Base-by-base conservation (phyloP, 768 basidiomycete genomes). In the Termitomyces sp. region DNA sequence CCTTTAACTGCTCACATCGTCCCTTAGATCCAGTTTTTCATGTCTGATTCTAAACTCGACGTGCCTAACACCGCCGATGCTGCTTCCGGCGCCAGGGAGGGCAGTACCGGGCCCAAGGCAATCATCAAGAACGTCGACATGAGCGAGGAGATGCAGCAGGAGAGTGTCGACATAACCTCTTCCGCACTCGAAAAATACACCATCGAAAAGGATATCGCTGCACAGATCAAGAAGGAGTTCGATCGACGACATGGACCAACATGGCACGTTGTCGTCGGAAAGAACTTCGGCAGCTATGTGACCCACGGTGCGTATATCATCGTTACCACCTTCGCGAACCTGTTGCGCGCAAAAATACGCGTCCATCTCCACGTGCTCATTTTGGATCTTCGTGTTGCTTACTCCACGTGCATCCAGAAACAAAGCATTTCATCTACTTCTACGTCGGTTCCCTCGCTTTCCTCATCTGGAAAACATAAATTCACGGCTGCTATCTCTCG, bases 211-310 rank as follows among this genome's bases (percentile, higher is more conserved):
- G 96, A 98, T 72, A 94, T 98, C 69, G 96, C 96, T 16, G 94
- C 95, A 43, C 87, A 91, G 73, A 91, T 98, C 84, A 98, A 98
- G 84, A 94, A 94, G 74, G 94, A 97, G 77, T 94, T 95, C 71
- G 96, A 98, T 80, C 81, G 86, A 75, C 79, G 88, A 73, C 87
- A 93, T 65, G 92, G 93, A 26, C 86, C 92, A 56, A 97, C 95
- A 65, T 98, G 96, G 96, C 96, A 98, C 71, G 94, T 94, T 71
- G 94, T 98, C 63, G 96, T 96, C 52, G 96, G 96, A 60, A 98
- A 96, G 81, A 97, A 98, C 78, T 98, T 96, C 84, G 95, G 95
- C 52, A 93, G 91, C 76, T 98, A 95, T 70, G 95, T 98, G 44
- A 97, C 95, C 46, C 95, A 97, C 68, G 95, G 94, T 96, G 64